Percentiles rank a stretch among this genome's conserved stretches.
Conservation (phyloP, 2,329 filamentous ascomycete species). For the Neocatenulostroma microsporum region DNA sequence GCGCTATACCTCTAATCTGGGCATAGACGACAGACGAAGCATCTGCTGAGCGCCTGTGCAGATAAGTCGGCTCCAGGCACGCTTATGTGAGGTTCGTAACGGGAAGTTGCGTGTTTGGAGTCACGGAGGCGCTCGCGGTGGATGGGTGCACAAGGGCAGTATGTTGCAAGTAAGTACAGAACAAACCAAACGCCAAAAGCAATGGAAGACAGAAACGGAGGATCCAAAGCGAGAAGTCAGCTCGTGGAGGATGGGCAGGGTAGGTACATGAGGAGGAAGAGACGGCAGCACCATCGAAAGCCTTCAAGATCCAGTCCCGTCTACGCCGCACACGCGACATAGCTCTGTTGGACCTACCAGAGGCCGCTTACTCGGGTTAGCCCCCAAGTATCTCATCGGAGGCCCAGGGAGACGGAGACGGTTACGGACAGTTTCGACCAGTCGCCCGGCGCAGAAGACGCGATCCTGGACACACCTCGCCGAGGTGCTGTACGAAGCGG, state of each 20-base stretch:
- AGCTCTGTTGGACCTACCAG: not conserved
- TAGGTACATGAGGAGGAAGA: not conserved
- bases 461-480: too few relatives aligned
- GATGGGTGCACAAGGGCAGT: slow-evolving; percentile 2
- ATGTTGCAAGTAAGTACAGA: not conserved
- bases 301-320: slow-evolving; percentile 1
- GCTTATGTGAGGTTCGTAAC: too few relatives aligned
- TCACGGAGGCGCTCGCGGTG: slow-evolving; percentile 4
- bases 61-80: too few relatives aligned
- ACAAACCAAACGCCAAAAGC: slow-evolving; percentile 3
- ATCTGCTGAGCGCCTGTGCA: too few relatives aligned
- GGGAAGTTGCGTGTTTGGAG: not conserved
- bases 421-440: not conserved
- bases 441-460: not conserved
- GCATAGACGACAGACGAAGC: too few relatives aligned
- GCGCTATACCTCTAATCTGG: too few relatives aligned
- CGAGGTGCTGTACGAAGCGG: too few relatives aligned
- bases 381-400: not conserved
- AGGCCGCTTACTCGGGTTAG: not conserved
- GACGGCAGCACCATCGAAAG: not conserved
- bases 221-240: too few relatives aligned
- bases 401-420: slow-evolving; percentile 1
- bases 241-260: not conserved
- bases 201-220: too few relatives aligned
- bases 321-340: not conserved